Conservation (phyloP, 352 stramenopile species). For the Poterioochromonas sp. region DNA sequence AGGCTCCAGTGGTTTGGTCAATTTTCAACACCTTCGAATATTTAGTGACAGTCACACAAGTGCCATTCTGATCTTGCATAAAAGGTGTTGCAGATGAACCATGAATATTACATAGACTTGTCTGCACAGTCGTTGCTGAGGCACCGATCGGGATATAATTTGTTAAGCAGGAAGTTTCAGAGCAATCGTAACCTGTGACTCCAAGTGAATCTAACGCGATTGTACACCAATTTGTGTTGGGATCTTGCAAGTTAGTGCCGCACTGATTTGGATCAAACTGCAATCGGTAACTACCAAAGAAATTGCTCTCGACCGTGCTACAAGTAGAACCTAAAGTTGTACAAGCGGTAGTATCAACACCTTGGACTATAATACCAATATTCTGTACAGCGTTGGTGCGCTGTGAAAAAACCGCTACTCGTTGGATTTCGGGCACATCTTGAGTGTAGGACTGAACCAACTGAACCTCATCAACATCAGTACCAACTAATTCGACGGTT, state of each 20-base stretch:
- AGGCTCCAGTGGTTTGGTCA: conserved; percentile 41
- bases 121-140: background rate
- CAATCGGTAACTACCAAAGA: conserved; percentile 49
- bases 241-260: background rate
- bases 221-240: conserved; percentile 25
- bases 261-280: conserved; percentile 36
- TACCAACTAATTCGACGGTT: conserved; percentile 60
- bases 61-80: conserved; percentile 27
- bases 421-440: conserved; percentile 72
- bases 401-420: conserved; percentile 59
- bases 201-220: background rate
- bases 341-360: conserved; percentile 51
- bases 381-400: conserved; percentile 68
- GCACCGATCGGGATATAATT: background rate
- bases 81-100: background rate
- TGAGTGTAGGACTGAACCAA: conserved; percentile 62
- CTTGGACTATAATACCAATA: conserved; percentile 60
- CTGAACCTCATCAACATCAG: conserved; percentile 81
- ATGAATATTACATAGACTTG: background rate
- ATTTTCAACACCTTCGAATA: conserved; percentile 19
- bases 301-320: conserved; percentile 48
- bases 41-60: conserved; percentile 23
- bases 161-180: conserved; percentile 16
- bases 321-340: conserved; percentile 51
- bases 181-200: conserved; percentile 27